Percentiles rank a stretch among this genome's conserved stretches.
phyloP scores from a whole-genome alignment of 345 rosid species.

The Lagerstroemia speciosa region DNA sequence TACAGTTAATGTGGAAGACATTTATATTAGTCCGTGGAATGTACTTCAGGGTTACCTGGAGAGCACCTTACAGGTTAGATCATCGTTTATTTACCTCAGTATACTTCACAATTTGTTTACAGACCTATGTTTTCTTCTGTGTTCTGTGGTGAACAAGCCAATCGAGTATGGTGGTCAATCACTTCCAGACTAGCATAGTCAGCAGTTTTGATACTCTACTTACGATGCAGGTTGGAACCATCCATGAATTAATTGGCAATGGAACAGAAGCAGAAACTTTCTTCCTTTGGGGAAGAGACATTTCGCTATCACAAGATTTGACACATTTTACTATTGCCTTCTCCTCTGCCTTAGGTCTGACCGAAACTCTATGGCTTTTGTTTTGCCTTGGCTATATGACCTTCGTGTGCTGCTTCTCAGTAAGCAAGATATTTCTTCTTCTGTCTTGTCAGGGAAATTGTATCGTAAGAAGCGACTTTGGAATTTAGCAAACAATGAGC shows the following conservation, averaged over 20 bases:
- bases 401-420: neutral
- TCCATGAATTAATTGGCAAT: slow-evolving; percentile 73
- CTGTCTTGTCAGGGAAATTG: slow-evolving; percentile 42
- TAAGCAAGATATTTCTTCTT: neutral
- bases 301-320: slow-evolving; percentile 51
- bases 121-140: slow-evolving; percentile 9
- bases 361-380: slow-evolving; percentile 1
- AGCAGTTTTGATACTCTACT: neutral
- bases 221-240: slow-evolving; percentile 50
- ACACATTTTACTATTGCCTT: slow-evolving; percentile 56
- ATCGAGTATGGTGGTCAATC: neutral
- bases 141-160: slow-evolving; percentile 1
- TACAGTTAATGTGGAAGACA: slow-evolving; percentile 34
- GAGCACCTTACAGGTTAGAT: slow-evolving; percentile 78
- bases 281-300: slow-evolving; percentile 71
- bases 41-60: slow-evolving; percentile 80
- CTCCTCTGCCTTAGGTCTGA: slow-evolving; percentile 65
- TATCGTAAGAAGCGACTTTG: slow-evolving; percentile 52
- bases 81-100: slow-evolving; percentile 6
- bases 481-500: slow-evolving; percentile 64
- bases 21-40: slow-evolving; percentile 81
- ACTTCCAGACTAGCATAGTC: neutral
- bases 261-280: slow-evolving; percentile 65
- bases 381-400: neutral
- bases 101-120: neutral